Base-by-base conservation (phyloP, 2,329 filamentous ascomycete species). In the Allantophomopsis cytisporea region DNA sequence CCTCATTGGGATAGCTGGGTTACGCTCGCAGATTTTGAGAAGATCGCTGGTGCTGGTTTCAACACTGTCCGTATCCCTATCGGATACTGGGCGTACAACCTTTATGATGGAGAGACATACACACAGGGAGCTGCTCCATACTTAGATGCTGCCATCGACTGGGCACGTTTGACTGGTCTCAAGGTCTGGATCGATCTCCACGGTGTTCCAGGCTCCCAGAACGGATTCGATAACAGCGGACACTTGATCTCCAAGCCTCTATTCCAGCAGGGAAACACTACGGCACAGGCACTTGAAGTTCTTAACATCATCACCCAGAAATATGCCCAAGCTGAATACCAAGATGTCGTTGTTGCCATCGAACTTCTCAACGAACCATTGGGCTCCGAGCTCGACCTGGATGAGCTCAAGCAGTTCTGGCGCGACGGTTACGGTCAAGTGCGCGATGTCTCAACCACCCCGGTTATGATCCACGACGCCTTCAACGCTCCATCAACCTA, bases 161-260 rank as follows among this genome's bases (percentile, higher is more conserved):
- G 72, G 71, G 67, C 72, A 4, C 52, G 68, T 33, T 58, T 59
- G 30, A 57, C 65, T 0, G 65, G 66, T 1, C 50, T 75, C 31
- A 71, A 73, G 52, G 61, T 76, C n/a, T 59, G 74, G 49, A 67
- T 77, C 36, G 73, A 77, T 47, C 60, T 76, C 6, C 73, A 77
- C 50, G 71, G 69, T 28, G 67, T 66, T 3, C 71, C 68, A 12
- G 65, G 65, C 32, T 68, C 63, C 2, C 73, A 76, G 47, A 76
- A 77, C 44, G 73, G 74, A 8, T 77, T 71, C 50, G 74, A 79
- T 53, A 77, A 79, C 54, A 73, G 67, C 32, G 75, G 75, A 2
- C 65, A 70, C 41, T 59, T 59, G 46, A 60, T 59, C 37, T 47
- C 45, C 37, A 62, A 41, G 13, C 63, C 61, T 44, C 53, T 54